Evolutionary conservation across 1,284 basidiomycete genomes (phyloP), one percentile per base, ranked within the genome.

Genomic region (Tylopilus sp.): DNA sequence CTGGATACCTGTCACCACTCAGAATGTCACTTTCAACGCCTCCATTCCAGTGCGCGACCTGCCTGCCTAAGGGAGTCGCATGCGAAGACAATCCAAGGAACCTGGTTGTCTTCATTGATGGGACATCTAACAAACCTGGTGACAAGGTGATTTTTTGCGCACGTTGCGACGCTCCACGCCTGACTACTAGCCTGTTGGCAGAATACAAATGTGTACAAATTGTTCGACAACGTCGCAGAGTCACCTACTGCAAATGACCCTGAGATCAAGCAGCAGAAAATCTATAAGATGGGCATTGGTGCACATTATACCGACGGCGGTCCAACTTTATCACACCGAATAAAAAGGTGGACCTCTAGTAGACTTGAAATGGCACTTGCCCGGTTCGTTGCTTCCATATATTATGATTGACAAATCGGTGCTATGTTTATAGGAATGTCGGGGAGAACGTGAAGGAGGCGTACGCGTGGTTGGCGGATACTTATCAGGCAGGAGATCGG

Each of bases 401-500:
- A 6, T 36, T 36, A 36, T 29, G 29, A 29, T 6, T 7, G 19
- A 57, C 36, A 12, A 22, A 41, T 15, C 8, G 22, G 36, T 36
- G 9, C 36, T 36, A 36, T 12, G 2, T n/a, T n/a, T 16, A 13
- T 9, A 71, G 69, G 59, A 63, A 58, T 22, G 54, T 56, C n/a
- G 60, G 54, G 69, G 77, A 64, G 70, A 73, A 65, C 9, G 59
- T 68, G 22, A 75, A 74, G 33, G 36, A 60, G 5, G 81, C 78
- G 1, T 83, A 83, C 69, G 53, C 65, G 5, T 83, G 81, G 82
- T 70, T 83, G 15, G 71, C 72, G 2, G 65, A 3, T 83, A 83
- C 64, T 29, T 29, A 29, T 29, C 29, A 62, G n/a, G 39, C 58
- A 2, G 80, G 80, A 4, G 80, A 81, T 58, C 62, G 62, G 22